Base-by-base conservation (phyloP, 1,139 yeast species). In the Debaryomycetaceae sp. region DNA sequence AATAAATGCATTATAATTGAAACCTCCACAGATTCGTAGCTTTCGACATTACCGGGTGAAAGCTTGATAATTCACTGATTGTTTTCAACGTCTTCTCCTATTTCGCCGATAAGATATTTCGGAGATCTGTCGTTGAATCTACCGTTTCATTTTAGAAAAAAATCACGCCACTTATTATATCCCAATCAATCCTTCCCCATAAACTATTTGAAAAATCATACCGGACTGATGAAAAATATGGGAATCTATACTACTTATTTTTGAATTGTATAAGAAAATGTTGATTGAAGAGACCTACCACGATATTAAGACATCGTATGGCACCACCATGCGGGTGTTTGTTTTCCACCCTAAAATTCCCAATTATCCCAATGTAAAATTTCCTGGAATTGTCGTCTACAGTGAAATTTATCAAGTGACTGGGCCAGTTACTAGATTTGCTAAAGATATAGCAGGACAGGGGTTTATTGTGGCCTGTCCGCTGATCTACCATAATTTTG, bases 351-450 rank as follows among this genome's bases (percentile, higher is more conserved):
- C 95, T 8, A 75, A 72, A 51, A 73, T 86, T 41, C 78, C 81
- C 33, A 82, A 81, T 44, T 84, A 83, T 60, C 92, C 94, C 16
- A 62, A 72, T 29, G 94, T 86, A 38, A 81, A 79, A 55, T 86
- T 84, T 55, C 94, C 94, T 1, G 95, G 85, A 30, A 94, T 86
- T 2, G 64, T 86, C 30, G 88, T 84, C 7, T 85, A 81, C 62
- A 80, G 87, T 46, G 95, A 86, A 58, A 86, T 86, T 48, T 86
- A 86, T 59, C 95, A 86, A 59, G 91, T 82, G 18, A 81, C 83
- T 9, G 86, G 86, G 0, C 94, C 95, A 3, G 95, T 86, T 13
- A 67, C 85, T 5, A 67, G 95, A 44, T 81, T 85, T 55, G 92
- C 88, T 32, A 81, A 81, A 51, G 83, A 77, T 51, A 85, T 86